phyloP scores from a whole-genome alignment of 139 green algal species.

The Gonium pectorale region DNA sequence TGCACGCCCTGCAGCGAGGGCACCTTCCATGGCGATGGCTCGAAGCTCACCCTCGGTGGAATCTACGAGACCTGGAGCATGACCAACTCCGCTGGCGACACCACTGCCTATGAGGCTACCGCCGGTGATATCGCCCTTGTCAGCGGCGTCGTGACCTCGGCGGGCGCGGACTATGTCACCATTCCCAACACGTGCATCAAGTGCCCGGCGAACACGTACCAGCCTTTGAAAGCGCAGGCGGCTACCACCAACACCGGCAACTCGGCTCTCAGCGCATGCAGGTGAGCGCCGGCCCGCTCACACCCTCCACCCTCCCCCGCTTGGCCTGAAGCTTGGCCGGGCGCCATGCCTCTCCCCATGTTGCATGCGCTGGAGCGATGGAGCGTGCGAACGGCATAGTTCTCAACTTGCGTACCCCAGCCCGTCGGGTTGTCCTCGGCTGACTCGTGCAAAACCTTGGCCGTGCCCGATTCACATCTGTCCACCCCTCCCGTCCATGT shows the following conservation, averaged over 20 bases:
- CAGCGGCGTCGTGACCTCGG: not conserved
- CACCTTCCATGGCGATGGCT: conserved; percentile 22
- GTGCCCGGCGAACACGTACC: conserved; percentile 39
- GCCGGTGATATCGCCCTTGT: not conserved
- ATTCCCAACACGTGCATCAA: conserved; percentile 39
- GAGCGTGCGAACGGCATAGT: no score
- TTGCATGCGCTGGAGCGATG: no score
- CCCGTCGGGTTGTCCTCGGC: no score
- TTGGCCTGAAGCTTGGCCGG: no score
- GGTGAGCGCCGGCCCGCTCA: not conserved
- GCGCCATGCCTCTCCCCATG: no score
- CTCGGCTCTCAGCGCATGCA: conserved; percentile 19
- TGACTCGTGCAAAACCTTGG: no score
- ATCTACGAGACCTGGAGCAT: not conserved
- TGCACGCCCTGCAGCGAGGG: conserved; percentile 28
- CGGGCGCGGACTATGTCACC: not conserved
- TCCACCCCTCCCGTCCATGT: no score
- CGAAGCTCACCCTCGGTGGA: not conserved
- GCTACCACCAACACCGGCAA: not conserved
- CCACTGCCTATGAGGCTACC: not conserved
- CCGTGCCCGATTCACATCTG: no score
- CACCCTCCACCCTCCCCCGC: no score
- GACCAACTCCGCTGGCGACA: not conserved
- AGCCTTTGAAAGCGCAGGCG: conserved; percentile 27
- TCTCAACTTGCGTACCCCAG: no score